A percentile compares a stretch with the other conserved stretches of the same genome.
phyloP scores from a whole-genome alignment of 2,329 filamentous ascomycete genomes.

The Fusarium coicis region DNA sequence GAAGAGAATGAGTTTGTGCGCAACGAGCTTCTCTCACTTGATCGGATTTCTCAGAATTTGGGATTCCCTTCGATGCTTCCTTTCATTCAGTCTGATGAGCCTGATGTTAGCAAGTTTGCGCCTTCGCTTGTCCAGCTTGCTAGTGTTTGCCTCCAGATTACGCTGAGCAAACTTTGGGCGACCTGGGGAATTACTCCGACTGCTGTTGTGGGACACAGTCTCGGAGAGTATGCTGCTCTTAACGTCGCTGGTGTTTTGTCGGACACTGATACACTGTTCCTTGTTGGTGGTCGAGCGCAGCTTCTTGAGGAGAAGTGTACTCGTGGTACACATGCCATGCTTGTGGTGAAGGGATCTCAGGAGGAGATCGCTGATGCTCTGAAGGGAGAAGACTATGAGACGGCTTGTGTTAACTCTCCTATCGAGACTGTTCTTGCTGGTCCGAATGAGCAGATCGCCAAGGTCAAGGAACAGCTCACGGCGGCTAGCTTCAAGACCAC shows the following conservation, averaged over 20 bases:
- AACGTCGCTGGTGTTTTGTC: conserved; percentile 71
- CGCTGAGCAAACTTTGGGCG: conserved; percentile 55
- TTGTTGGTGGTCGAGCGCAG: conserved; percentile 69
- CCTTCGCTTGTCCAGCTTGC: conserved; percentile 52
- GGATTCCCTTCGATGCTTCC: conserved; percentile 53
- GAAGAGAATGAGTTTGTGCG: conserved; percentile 48
- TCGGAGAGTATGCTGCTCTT: conserved; percentile 55
- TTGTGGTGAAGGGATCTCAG: conserved; percentile 45
- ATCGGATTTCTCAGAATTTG: conserved; percentile 43
- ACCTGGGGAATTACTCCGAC: conserved; percentile 54
- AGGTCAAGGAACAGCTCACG: conserved; percentile 9
- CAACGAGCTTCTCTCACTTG: conserved; percentile 46
- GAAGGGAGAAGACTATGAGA: conserved; percentile 46
- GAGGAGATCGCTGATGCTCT: conserved; percentile 14
- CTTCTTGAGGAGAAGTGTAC: conserved; percentile 66
- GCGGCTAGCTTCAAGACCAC: conserved; percentile 45
- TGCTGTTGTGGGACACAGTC: conserved; percentile 61
- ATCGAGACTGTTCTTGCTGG: conserved; percentile 65
- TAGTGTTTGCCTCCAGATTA: conserved; percentile 54
- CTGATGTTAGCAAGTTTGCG: conserved; percentile 23
- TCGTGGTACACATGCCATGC: conserved; percentile 48
- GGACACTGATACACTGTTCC: conserved; percentile 67
- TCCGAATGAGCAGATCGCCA: conserved; percentile 4
- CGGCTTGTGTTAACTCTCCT: conserved; percentile 72
- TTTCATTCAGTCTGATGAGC: conserved; percentile 21